phyloP scores from a whole-genome alignment of 768 basidiomycete genomes.

The Gautieria morchelliformis region DNA sequence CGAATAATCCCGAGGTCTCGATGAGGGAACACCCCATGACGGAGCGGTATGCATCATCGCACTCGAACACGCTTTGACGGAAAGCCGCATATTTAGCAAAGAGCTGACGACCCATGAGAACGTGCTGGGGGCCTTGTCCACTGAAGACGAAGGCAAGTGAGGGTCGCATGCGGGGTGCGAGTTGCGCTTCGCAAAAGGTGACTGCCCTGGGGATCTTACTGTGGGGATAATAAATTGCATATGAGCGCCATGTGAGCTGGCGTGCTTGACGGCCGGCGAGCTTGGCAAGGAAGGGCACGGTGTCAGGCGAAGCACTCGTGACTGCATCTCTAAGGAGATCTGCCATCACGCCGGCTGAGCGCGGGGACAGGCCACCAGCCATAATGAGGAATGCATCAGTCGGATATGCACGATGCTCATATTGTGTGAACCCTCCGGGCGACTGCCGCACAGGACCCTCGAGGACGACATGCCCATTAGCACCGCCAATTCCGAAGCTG shows the following conservation, averaged over 20 bases:
- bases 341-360: slow-evolving; percentile 14
- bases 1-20: slow-evolving; percentile 28
- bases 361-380: slow-evolving; percentile 29
- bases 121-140: slow-evolving; percentile 32
- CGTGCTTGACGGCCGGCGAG: slow-evolving; percentile 12
- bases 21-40: slow-evolving; percentile 29
- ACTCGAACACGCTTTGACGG: slow-evolving; percentile 26
- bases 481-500: slow-evolving; percentile 36
- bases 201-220: not conserved
- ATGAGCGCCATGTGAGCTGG: slow-evolving; percentile 14
- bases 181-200: slow-evolving; percentile 20
- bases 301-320: not conserved
- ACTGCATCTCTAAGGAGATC: not conserved
- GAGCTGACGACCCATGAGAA: slow-evolving; percentile 26
- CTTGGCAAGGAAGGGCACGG: not conserved
- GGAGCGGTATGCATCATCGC: slow-evolving; percentile 25
- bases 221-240: slow-evolving; percentile 2
- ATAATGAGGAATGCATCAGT: slow-evolving; percentile 20
- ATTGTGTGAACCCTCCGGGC: not conserved
- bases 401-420: not conserved
- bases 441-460: slow-evolving; percentile 15
- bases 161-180: slow-evolving; percentile 18
- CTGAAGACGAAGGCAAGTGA: slow-evolving; percentile 30
- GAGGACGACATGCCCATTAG: slow-evolving; percentile 33
- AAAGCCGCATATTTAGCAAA: slow-evolving; percentile 27